phyloP scores from a whole-genome alignment of 345 rosid genomes.

The Dipteronia dyeriana region DNA sequence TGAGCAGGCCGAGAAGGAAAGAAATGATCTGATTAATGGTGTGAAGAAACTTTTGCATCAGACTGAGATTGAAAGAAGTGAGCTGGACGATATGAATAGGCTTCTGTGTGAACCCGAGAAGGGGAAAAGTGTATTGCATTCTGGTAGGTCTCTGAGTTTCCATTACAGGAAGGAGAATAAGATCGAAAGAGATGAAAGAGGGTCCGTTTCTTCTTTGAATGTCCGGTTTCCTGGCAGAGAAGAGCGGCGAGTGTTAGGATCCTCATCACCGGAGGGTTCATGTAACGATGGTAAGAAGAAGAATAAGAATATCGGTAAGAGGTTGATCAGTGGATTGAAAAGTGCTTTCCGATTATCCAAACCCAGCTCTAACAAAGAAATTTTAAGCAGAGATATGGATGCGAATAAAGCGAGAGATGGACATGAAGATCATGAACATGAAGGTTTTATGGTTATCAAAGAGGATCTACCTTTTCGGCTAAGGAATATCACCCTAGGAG shows the following conservation, averaged over 20 bases:
- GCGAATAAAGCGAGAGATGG: background rate
- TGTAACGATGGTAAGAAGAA: slow-evolving; percentile 16
- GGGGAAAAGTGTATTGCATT: slow-evolving; percentile 34
- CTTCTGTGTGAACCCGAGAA: slow-evolving; percentile 29
- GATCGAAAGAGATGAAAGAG: slow-evolving; percentile 51
- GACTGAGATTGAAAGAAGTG: slow-evolving; percentile 31
- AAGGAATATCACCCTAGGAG: background rate
- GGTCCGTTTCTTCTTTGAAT: slow-evolving; percentile 51
- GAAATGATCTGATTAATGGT: slow-evolving; percentile 23
- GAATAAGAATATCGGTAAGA: slow-evolving; percentile 42
- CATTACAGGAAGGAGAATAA: slow-evolving; percentile 40
- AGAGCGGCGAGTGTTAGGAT: background rate
- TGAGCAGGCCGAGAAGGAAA: slow-evolving; percentile 30
- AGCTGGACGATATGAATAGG: background rate
- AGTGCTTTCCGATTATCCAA: slow-evolving; percentile 48
- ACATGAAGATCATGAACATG: background rate
- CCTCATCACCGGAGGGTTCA: slow-evolving; percentile 14
- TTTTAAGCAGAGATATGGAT: slow-evolving; percentile 9
- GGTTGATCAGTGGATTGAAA: slow-evolving; percentile 61
- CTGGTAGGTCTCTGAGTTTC: slow-evolving; percentile 65
- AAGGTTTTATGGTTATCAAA: background rate
- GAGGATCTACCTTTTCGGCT: background rate
- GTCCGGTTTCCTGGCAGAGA: slow-evolving; percentile 30
- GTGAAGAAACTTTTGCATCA: slow-evolving; percentile 54
- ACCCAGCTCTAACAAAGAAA: slow-evolving; percentile 13